Base-by-base conservation (phyloP, 116 monocot genomes). In the Cymodocea nodosa region DNA sequence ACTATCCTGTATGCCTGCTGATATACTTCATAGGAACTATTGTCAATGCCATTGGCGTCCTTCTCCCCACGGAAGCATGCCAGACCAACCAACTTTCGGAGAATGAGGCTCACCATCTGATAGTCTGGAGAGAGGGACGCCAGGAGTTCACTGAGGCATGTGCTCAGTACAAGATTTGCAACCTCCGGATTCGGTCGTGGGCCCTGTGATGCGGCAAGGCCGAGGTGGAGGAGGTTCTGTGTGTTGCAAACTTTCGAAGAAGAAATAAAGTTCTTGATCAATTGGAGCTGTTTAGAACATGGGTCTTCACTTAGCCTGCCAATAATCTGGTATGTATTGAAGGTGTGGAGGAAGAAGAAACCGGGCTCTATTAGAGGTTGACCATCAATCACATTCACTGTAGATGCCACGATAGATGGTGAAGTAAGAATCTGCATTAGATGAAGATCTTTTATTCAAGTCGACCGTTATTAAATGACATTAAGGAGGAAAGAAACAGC, bases 1-100 rank as follows among this genome's bases (percentile, higher is more conserved):
- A 97, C 74, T 37, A 97, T 87, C 81, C 78, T 74, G 62, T 97
- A 85, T 0, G 97, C 97, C 71, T 85, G 85, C 62, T 44, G 60
- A 70, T 85, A 90, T 7, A 79, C 68, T 30, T 69, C 74, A 73
- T 79, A 90, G 18, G 63, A 69, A 36, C 37, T 71, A 34, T 77
- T 75, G 35, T 68, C 15, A n/a, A 7, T 69, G 23, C 51, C 68
- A 11, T 52, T 64, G 13, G 13, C 53, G 35, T 69, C 68, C 49
- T 65, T 64, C 23, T 55, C 64, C 17, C 40, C 56, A 8, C 58
- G 39, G 4, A 69, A 72, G 14, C 82, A 64, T 23, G 70, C 4
- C 22, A 95, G 61, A 20, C 80, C 73, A 13, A 74, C 61, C 10
- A 90, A 75, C 40, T 77, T 84, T 15, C 94, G 75, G 18, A 95